A percentile compares a stretch with the other conserved stretches of the same genome.
phyloP scores from a whole-genome alignment of 345 rosid species.

The Salix udensis region DNA sequence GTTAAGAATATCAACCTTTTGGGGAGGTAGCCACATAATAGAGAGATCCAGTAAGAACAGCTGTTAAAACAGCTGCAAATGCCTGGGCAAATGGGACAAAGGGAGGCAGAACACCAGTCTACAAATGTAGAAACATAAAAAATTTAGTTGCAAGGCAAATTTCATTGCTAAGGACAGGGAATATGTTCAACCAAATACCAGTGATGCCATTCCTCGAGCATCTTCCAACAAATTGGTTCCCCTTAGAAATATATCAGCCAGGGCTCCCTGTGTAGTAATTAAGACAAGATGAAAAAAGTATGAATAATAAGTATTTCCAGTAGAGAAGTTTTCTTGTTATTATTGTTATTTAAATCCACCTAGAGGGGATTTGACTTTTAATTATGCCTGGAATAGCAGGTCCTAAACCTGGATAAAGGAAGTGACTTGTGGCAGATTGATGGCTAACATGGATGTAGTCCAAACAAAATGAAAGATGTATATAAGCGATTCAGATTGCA shows the following conservation, averaged over 20 bases:
- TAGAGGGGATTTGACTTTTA: too few relatives aligned
- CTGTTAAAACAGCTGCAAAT: conserved; percentile 90
- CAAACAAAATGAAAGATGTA: too few relatives aligned
- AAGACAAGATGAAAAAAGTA: not conserved
- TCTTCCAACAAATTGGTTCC: conserved; percentile 64
- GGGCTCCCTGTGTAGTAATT: conserved; percentile 54
- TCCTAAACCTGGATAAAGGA: too few relatives aligned
- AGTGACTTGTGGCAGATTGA: too few relatives aligned
- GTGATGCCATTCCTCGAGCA: conserved; percentile 73
- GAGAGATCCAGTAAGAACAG: conserved; percentile 84
- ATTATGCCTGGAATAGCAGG: too few relatives aligned
- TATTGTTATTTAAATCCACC: too few relatives aligned
- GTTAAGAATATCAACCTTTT: conserved; percentile 45
- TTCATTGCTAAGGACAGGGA: not conserved
- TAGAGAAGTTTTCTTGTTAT: not conserved
- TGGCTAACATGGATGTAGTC: too few relatives aligned
- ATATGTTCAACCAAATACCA: conserved; percentile 43
- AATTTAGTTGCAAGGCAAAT: conserved; percentile 7
- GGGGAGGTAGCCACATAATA: conserved; percentile 90
- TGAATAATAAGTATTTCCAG: not conserved
- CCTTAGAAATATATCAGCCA: conserved; percentile 78
- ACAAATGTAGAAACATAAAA: conserved; percentile 12
- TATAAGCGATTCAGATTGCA: too few relatives aligned
- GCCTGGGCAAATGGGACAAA: conserved; percentile 97
- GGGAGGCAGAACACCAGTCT: conserved; percentile 89